Evolutionary conservation across 2,329 filamentous ascomycete genomes (phyloP).

Genomic region (Penicillium sp.): DNA sequence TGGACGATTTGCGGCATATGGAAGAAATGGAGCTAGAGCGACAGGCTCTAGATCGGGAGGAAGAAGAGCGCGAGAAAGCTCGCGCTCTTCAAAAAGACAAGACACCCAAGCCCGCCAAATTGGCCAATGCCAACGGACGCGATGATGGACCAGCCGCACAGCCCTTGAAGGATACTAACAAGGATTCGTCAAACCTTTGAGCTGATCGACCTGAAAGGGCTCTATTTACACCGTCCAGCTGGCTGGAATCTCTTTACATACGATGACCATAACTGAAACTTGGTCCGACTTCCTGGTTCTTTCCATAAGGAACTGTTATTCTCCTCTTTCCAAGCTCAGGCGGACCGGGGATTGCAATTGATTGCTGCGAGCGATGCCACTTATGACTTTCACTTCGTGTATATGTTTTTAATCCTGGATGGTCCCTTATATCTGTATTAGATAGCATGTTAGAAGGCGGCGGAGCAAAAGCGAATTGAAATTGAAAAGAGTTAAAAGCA

Average conservation of each 20-base stretch:
- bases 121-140: conserved; percentile 15
- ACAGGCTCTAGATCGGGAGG: conserved; percentile 70
- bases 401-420: too few species aligned
- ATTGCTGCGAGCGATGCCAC: too few species aligned
- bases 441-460: too few species aligned
- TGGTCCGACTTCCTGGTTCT: too few species aligned
- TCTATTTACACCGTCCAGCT: conserved; percentile 6
- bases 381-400: too few species aligned
- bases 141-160: conserved; percentile 22
- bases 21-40: conserved; percentile 94
- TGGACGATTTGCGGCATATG: conserved; percentile 96
- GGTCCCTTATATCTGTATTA: too few species aligned
- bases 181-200: conserved; percentile 8
- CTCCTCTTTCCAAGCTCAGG: too few species aligned
- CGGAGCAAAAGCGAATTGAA: too few species aligned
- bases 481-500: too few species aligned
- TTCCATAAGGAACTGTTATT: too few species aligned
- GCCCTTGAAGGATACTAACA: conserved; percentile 13
- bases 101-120: conserved; percentile 50
- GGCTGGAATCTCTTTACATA: conserved; percentile 7
- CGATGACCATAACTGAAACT: too few species aligned
- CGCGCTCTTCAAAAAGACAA: conserved; percentile 68
- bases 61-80: conserved; percentile 66
- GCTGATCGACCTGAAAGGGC: not conserved
- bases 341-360: too few species aligned